phyloP scores from a whole-genome alignment of 2,329 filamentous ascomycete genomes.

The Neophaeococcomyces mojaviensis region DNA sequence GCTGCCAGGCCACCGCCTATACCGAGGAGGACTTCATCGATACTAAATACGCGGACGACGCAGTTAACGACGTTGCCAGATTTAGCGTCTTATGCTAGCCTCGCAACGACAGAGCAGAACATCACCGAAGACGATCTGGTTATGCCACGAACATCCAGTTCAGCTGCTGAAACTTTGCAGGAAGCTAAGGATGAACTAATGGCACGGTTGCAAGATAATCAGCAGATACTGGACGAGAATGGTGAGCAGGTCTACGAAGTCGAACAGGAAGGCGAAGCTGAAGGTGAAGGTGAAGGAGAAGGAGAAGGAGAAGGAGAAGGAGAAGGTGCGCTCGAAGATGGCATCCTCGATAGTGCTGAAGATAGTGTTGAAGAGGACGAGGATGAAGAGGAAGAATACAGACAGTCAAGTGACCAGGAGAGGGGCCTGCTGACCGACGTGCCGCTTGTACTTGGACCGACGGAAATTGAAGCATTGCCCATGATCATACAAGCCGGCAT shows the following conservation, averaged over 20 bases:
- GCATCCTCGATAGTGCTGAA: conserved; percentile 35
- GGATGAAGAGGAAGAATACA: conserved; percentile 44
- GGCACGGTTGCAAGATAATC: conserved; percentile 41
- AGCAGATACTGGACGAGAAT: conserved; percentile 28
- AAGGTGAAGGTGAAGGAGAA: conserved; percentile 30
- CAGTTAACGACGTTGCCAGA: conserved; percentile 38
- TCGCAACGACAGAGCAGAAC: conserved; percentile 31
- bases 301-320: conserved; percentile 37
- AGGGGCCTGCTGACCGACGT: conserved; percentile 87
- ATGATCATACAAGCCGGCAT: conserved; percentile 98
- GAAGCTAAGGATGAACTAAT: conserved; percentile 46
- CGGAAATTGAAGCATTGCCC: conserved; percentile 89
- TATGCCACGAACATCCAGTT: conserved; percentile 41
- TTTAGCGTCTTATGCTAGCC: conserved; percentile 33
- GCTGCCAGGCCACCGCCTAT: conserved; percentile 32
- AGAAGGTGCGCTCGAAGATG: conserved; percentile 32
- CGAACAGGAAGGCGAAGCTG: conserved; percentile 39
- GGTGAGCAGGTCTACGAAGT: conserved; percentile 35
- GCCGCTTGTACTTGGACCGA: conserved; percentile 85
- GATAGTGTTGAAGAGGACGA: conserved; percentile 44
- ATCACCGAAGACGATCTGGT: conserved; percentile 39
- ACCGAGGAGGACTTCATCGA: conserved; percentile 26
- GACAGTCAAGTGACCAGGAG: conserved; percentile 45
- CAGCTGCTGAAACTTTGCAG: conserved; percentile 43
- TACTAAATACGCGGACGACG: conserved; percentile 23